Conservation (phyloP, 2,329 filamentous ascomycete genomes). For the Stagonosporopsis chrysanthemi region DNA sequence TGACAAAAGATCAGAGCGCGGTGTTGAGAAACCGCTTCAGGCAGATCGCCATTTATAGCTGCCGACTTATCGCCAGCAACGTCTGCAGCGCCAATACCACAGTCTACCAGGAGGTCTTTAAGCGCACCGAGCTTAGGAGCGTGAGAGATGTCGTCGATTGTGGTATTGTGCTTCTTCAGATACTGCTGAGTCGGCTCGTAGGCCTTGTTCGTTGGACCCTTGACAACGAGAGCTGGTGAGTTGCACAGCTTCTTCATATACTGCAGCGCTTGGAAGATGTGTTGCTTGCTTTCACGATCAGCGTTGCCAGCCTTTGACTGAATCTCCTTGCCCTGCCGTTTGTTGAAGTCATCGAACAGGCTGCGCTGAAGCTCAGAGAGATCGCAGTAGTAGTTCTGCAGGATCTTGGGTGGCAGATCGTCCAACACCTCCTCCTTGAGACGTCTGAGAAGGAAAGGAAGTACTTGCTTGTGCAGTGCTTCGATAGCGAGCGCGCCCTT, state of each 20-base stretch:
- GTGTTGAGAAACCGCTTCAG: slow-evolving; percentile 90
- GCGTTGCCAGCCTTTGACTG: slow-evolving; percentile 78
- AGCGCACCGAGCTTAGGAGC: slow-evolving; percentile 92
- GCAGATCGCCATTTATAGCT: slow-evolving; percentile 61
- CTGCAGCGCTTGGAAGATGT: slow-evolving; percentile 98
- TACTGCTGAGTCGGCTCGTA: slow-evolving; percentile 88
- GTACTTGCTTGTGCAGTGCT: slow-evolving; percentile 96
- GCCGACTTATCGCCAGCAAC: slow-evolving; percentile 56
- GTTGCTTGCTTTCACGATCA: slow-evolving; percentile 93
- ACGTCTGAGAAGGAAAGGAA: slow-evolving; percentile 93
- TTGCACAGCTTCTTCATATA: slow-evolving; percentile 99
- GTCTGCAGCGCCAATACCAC: slow-evolving; percentile 79
- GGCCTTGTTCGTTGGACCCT: slow-evolving; percentile 81
- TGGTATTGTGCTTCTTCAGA: slow-evolving; percentile 79
- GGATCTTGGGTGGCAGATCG: slow-evolving; percentile 94
- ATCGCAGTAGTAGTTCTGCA: slow-evolving; percentile 99
- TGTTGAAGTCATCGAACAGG: slow-evolving; percentile 95
- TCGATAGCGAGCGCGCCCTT: slow-evolving; percentile 95
- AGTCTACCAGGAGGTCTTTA: slow-evolving; percentile 94
- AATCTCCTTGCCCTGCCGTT: slow-evolving; percentile 89
- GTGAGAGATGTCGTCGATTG: slow-evolving; percentile 82
- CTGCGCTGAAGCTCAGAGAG: slow-evolving; percentile 93
- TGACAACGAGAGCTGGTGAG: slow-evolving; percentile 94
- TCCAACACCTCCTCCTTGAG: slow-evolving; percentile 98
- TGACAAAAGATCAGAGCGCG: slow-evolving; percentile 97